phyloP scores from a whole-genome alignment of 768 basidiomycete genomes.

The Amanita pseudoporphyria region DNA sequence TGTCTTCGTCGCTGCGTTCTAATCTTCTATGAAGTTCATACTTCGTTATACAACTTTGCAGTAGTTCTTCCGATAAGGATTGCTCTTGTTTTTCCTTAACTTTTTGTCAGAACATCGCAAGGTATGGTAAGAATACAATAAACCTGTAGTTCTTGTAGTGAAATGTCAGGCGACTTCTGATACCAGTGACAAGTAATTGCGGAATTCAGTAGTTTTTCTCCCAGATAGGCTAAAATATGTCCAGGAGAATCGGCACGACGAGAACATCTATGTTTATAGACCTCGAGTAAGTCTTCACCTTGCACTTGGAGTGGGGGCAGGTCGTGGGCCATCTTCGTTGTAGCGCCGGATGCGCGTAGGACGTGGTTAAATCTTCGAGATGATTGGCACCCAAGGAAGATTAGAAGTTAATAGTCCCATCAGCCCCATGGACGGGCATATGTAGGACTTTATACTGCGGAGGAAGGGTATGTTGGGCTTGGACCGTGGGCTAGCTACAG shows the following conservation, averaged over 20 bases:
- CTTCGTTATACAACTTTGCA: background rate
- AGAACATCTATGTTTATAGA: background rate
- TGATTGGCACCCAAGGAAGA: background rate
- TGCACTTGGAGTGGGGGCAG: background rate
- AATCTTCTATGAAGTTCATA: background rate
- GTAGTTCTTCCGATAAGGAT: background rate
- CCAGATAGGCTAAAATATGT: too few relatives aligned
- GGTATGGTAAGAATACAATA: too few relatives aligned
- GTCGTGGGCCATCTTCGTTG: background rate
- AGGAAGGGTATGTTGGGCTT: background rate
- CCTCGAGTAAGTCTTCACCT: background rate
- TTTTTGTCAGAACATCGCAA: background rate
- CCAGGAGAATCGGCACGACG: background rate
- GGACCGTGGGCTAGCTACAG: background rate
- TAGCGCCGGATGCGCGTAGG: too few relatives aligned
- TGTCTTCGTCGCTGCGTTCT: background rate
- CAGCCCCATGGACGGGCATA: background rate
- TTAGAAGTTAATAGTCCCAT: background rate
- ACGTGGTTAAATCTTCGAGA: background rate
- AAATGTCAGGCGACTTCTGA: too few relatives aligned
- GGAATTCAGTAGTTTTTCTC: background rate
- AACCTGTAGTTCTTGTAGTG: too few relatives aligned
- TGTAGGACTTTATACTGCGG: background rate
- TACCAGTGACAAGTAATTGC: constrained; percentile 24
- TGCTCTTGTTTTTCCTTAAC: background rate